Percentiles rank a stretch among this genome's conserved stretches.
Evolutionary conservation across 1,284 basidiomycete genomes (phyloP).

Genomic region (Ceratobasidium sp.): DNA sequence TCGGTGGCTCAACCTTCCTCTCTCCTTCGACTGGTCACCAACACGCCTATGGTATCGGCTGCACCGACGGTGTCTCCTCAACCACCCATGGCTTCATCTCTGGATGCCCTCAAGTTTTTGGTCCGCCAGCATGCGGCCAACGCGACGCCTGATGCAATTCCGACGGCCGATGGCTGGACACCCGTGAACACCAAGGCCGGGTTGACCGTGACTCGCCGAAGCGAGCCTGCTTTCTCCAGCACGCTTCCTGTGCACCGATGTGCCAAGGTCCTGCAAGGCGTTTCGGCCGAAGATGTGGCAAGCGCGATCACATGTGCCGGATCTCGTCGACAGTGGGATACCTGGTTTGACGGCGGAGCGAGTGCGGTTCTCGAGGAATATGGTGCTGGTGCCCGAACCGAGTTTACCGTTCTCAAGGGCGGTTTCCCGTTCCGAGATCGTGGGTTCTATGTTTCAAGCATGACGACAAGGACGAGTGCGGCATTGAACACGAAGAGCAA

Average conservation of each 20-base stretch:
- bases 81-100: slow-evolving; percentile 74
- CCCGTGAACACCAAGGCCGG: slow-evolving; percentile 79
- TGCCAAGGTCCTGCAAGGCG: slow-evolving; percentile 91
- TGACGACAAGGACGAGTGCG: slow-evolving; percentile 66
- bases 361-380: slow-evolving; percentile 78
- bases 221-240: slow-evolving; percentile 79
- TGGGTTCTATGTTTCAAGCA: slow-evolving; percentile 81
- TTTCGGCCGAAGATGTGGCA: slow-evolving; percentile 91
- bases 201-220: slow-evolving; percentile 77
- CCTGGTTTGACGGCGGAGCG: slow-evolving; percentile 68
- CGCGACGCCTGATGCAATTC: slow-evolving; percentile 49
- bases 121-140: slow-evolving; percentile 70
- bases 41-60: slow-evolving; percentile 47
- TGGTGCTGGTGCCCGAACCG: slow-evolving; percentile 76
- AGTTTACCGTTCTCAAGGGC: slow-evolving; percentile 72
- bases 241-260: slow-evolving; percentile 87
- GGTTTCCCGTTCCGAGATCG: slow-evolving; percentile 93
- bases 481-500: slow-evolving; percentile 2
- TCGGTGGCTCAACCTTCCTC: slow-evolving; percentile 55
- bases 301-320: slow-evolving; percentile 74
- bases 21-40: slow-evolving; percentile 28
- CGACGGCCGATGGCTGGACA: slow-evolving; percentile 74
- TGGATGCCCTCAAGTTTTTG: slow-evolving; percentile 81
- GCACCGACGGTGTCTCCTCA: slow-evolving; percentile 56
- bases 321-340: slow-evolving; percentile 84